A percentile compares a stretch with the other conserved stretches of the same genome.
These are phyloP conservation scores for Lumnitzera racemosa DNA, from an alignment of 345 rosid genomes.

Conservation along the genomic window DNA sequence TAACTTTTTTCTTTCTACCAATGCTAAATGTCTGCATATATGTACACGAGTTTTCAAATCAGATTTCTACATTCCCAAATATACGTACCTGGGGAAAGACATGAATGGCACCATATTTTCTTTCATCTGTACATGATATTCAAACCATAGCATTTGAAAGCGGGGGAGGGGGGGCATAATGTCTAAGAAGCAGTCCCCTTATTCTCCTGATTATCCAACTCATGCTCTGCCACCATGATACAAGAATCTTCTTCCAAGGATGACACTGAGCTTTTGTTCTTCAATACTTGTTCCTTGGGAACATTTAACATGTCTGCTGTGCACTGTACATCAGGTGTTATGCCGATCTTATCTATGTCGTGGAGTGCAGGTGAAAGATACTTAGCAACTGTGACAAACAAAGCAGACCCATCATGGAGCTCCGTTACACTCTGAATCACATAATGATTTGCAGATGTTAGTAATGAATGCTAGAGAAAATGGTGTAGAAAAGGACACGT, in stretches of 20 bases:
- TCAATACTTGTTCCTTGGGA: constrained; percentile 35
- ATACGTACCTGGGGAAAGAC: too few species aligned
- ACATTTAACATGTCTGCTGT: constrained; percentile 58
- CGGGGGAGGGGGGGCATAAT: constrained; percentile 21
- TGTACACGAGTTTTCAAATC: too few species aligned
- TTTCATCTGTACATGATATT: too few species aligned
- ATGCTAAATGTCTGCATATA: too few species aligned
- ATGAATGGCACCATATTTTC: too few species aligned
- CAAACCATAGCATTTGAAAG: constrained; percentile 28
- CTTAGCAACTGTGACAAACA: constrained; percentile 86
- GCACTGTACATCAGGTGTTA: constrained; percentile 79
- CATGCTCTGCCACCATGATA: constrained; percentile 84
- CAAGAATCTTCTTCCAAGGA: constrained; percentile 88
- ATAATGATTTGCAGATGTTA: not conserved
- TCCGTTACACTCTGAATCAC: constrained; percentile 64
- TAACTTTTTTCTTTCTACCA: too few species aligned
- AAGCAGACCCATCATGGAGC: constrained; percentile 84
- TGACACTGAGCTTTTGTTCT: constrained; percentile 33
- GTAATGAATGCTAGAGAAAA: not conserved
- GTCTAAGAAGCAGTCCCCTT: constrained; percentile 63
- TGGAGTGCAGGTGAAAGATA: constrained; percentile 82
- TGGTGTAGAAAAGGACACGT: too few species aligned
- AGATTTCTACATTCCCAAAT: too few species aligned
- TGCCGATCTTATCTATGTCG: constrained; percentile 83
- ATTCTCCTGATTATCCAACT: constrained; percentile 54